phyloP scores from a whole-genome alignment of 2,329 filamentous ascomycete genomes.

The Shiraia sp. region DNA sequence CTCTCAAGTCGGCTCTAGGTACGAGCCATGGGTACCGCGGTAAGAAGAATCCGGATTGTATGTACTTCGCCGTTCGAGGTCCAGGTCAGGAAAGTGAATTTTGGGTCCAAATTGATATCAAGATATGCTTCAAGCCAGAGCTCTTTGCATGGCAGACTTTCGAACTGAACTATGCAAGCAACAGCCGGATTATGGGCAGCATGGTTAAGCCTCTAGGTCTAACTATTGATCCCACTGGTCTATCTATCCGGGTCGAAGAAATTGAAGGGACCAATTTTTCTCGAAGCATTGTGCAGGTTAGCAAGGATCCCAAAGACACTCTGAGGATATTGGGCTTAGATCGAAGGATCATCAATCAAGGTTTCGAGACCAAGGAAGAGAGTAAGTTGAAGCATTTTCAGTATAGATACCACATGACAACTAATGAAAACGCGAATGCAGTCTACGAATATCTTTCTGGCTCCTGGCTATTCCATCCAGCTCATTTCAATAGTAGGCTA shows the following conservation, averaged over 20 bases:
- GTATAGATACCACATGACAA: neutral
- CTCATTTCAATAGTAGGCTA: conserved; percentile 23
- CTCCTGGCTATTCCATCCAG: conserved; percentile 31
- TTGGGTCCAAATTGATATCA: conserved; percentile 32
- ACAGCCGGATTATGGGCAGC: conserved; percentile 26
- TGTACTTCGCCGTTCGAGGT: conserved; percentile 28
- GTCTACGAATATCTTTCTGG: conserved; percentile 26
- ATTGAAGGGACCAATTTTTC: conserved; percentile 24
- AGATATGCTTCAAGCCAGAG: conserved; percentile 20
- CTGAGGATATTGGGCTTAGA: conserved; percentile 23
- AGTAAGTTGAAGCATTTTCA: too few species aligned
- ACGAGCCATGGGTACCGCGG: conserved; percentile 22
- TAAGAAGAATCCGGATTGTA: conserved; percentile 15
- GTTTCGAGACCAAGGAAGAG: conserved; percentile 21
- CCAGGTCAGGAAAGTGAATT: conserved; percentile 8
- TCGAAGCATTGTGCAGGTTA: conserved; percentile 28
- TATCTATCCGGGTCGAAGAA: conserved; percentile 29
- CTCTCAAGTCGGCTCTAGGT: conserved; percentile 18
- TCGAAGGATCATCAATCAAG: conserved; percentile 17
- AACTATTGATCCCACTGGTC: conserved; percentile 25
- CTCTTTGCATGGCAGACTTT: conserved; percentile 29
- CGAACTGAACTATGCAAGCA: conserved; percentile 26
- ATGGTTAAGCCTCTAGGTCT: conserved; percentile 32
- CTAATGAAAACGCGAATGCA: neutral
- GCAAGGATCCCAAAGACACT: conserved; percentile 21